These are phyloP conservation scores for Alternaria panax DNA, from an alignment of 2,329 filamentous ascomycete genomes.

Conservation along the genomic window DNA sequence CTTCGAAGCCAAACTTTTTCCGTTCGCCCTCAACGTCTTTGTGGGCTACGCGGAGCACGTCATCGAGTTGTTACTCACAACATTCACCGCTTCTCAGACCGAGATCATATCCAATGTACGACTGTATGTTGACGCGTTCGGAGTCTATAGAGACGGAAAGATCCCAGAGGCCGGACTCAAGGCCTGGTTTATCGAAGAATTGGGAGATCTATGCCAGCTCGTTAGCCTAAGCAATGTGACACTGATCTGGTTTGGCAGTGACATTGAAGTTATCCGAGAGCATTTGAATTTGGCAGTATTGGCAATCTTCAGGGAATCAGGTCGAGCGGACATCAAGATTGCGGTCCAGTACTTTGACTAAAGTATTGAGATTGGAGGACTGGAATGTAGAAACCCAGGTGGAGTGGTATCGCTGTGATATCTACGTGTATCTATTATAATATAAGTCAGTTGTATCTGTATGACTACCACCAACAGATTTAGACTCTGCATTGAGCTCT, in stretches of 20 bases:
- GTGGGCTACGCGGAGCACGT: constrained; percentile 8
- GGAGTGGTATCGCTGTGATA: neutral
- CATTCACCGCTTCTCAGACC: neutral
- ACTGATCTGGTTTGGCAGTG: constrained; percentile 5
- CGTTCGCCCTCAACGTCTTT: constrained; percentile 10
- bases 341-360: neutral
- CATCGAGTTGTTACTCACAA: constrained; percentile 4
- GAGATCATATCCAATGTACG: neutral
- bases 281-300: neutral
- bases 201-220: neutral
- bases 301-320: neutral
- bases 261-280: neutral
- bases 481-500: neutral
- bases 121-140: constrained; percentile 6
- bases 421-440: neutral
- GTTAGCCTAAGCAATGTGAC: neutral
- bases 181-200: constrained; percentile 2
- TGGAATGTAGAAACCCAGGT: neutral
- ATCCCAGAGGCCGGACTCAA: constrained; percentile 3
- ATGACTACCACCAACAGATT: no score
- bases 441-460: neutral
- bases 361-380: neutral
- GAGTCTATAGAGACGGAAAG: constrained; percentile 4
- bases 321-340: constrained; percentile 1
- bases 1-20: constrained; percentile 5